These are phyloP conservation scores for Grammothele lineata DNA, from an alignment of 768 basidiomycete genomes.

Conservation along the genomic window DNA sequence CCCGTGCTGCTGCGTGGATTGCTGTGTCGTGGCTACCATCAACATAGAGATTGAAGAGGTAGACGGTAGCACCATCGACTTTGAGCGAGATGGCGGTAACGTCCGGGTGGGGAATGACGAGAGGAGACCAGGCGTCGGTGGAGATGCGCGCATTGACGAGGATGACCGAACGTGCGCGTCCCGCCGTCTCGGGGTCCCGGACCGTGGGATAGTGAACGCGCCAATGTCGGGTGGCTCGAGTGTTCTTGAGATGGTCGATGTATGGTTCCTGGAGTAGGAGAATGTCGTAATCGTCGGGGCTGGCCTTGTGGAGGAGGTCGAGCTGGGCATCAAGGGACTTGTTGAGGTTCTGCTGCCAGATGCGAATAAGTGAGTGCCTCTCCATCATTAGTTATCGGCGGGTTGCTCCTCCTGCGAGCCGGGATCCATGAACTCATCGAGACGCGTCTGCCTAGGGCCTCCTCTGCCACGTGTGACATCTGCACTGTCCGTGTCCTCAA, in stretches of 20 bases:
- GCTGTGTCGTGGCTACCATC: constrained; percentile 24
- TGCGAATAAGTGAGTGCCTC: too few species aligned
- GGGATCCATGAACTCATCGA: not conserved
- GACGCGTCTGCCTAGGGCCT: not conserved
- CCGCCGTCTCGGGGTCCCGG: too few species aligned
- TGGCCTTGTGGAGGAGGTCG: constrained; percentile 12
- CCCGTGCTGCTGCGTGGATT: constrained; percentile 7
- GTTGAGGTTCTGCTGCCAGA: constrained; percentile 27
- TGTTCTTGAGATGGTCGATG: constrained; percentile 21
- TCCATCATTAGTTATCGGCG: too few species aligned
- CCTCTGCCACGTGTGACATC: not conserved
- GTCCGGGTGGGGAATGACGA: constrained; percentile 18
- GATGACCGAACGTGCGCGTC: not conserved
- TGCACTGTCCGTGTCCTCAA: not conserved
- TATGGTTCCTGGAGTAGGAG: constrained; percentile 37
- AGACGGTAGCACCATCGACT: constrained; percentile 8
- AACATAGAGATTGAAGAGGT: constrained; percentile 38
- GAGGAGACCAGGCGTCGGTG: constrained; percentile 11
- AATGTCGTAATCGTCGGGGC: constrained; percentile 25
- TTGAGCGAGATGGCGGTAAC: constrained; percentile 25
- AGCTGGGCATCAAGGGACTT: constrained; percentile 21
- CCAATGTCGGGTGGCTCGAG: constrained; percentile 15
- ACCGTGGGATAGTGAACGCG: not conserved
- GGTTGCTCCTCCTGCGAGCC: too few species aligned
- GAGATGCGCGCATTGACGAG: constrained; percentile 10